phyloP scores from a whole-genome alignment of 1,284 basidiomycete species.

The Cerrena zonata region DNA sequence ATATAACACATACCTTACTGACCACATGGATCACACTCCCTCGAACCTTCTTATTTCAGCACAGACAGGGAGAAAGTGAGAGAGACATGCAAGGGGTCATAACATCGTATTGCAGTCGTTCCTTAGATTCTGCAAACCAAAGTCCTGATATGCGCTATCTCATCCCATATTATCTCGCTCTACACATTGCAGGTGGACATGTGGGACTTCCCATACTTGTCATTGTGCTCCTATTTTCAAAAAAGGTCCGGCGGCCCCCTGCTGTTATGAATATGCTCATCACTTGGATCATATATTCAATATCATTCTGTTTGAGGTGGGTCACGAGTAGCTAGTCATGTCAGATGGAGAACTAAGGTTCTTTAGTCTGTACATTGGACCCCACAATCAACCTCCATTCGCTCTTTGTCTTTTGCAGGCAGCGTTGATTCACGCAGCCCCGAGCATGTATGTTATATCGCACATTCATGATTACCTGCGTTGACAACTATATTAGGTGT shows the following conservation, averaged over 20 bases:
- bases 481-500: too few species aligned
- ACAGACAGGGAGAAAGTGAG: too few species aligned
- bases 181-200: slow-evolving; percentile 28
- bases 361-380: slow-evolving; percentile 35
- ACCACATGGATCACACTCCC: too few species aligned
- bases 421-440: slow-evolving; percentile 45
- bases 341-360: too few species aligned
- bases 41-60: too few species aligned
- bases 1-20: too few species aligned
- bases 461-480: too few species aligned
- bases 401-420: slow-evolving; percentile 44
- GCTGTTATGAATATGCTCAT: slow-evolving; percentile 36
- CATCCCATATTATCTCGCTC: slow-evolving; percentile 12
- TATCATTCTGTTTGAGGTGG: slow-evolving; percentile 46
- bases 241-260: slow-evolving; percentile 23
- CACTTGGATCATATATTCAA: slow-evolving; percentile 49
- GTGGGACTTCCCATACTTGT: slow-evolving; percentile 29
- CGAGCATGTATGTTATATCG: slow-evolving; percentile 47
- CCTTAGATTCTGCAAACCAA: not conserved
- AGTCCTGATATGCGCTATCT: slow-evolving; percentile 6
- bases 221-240: slow-evolving; percentile 25
- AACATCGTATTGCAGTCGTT: too few species aligned
- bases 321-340: too few species aligned
- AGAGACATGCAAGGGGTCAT: too few species aligned
- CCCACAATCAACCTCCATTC: slow-evolving; percentile 15